Percentiles rank a stretch among this genome's conserved stretches.
These are phyloP conservation scores for Alternaria sp. DNA, from an alignment of 2,329 filamentous ascomycete genomes.

Conservation along the genomic window DNA sequence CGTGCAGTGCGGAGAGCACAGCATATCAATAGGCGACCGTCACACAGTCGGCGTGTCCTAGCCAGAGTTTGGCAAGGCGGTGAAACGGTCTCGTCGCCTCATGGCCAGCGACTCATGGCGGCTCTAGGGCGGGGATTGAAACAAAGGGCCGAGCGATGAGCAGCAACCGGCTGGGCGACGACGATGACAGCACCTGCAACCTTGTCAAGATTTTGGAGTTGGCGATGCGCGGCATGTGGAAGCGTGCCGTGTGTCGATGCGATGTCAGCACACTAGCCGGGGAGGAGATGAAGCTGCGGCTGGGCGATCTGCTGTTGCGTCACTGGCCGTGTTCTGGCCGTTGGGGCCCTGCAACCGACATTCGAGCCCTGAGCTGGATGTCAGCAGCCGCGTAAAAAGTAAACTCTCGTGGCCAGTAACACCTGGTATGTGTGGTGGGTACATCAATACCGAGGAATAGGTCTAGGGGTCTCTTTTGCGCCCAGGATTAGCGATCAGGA, in stretches of 20 bases:
- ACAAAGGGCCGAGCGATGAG: conserved; percentile 16
- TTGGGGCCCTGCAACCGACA: conserved; percentile 3
- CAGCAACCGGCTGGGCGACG: neutral
- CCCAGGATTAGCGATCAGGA: neutral
- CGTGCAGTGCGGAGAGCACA: conserved; percentile 30
- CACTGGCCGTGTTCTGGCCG: conserved; percentile 13
- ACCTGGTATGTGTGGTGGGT: neutral
- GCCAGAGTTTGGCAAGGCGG: conserved; percentile 26
- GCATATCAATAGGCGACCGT: conserved; percentile 31
- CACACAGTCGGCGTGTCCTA: conserved; percentile 29
- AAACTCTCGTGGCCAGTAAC: conserved; percentile 1
- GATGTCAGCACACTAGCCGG: conserved; percentile 12
- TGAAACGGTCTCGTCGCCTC: conserved; percentile 29
- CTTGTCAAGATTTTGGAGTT: neutral
- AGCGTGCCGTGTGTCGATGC: conserved; percentile 6
- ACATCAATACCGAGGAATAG: neutral
- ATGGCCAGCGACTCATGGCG: conserved; percentile 24
- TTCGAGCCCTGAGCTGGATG: neutral
- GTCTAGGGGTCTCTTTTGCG: neutral
- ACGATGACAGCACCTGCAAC: neutral
- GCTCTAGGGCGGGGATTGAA: conserved; percentile 24
- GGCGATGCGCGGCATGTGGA: conserved; percentile 6
- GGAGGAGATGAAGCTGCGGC: conserved; percentile 10
- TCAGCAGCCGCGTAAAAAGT: conserved; percentile 1
- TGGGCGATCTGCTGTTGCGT: conserved; percentile 10